Evolutionary conservation across 306 rosid species (phyloP).

Genomic region (Vigna mungo): DNA sequence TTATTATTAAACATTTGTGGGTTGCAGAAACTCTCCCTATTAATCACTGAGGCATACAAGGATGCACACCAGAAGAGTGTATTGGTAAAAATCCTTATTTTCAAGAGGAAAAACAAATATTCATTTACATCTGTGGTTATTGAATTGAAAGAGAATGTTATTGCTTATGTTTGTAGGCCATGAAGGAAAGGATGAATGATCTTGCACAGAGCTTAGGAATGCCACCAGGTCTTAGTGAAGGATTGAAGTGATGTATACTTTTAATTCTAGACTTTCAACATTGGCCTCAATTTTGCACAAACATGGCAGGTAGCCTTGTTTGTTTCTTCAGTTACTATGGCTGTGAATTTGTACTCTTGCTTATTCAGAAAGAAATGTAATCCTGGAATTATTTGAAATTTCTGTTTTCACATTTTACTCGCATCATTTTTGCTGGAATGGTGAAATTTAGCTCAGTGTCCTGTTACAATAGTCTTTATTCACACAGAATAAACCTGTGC

Average conservation of each 20-base stretch:
- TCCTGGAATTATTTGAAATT: constrained; percentile 10
- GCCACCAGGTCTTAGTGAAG: constrained; percentile 60
- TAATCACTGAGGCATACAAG: constrained; percentile 86
- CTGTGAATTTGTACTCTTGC: constrained; percentile 29
- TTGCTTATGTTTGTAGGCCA: constrained; percentile 53
- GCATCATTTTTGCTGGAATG: not conserved
- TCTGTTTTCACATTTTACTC: not conserved
- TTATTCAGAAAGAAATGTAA: constrained; percentile 9
- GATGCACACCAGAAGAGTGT: constrained; percentile 91
- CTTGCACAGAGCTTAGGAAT: constrained; percentile 66
- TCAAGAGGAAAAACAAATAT: constrained; percentile 24
- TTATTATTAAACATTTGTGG: constrained; percentile 9
- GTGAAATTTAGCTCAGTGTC: not conserved
- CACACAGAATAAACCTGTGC: too few species aligned
- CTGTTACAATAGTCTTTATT: not conserved
- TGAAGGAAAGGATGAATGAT: constrained; percentile 65
- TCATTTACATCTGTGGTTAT: constrained; percentile 19
- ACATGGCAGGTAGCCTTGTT: constrained; percentile 43
- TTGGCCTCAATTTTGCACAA: constrained; percentile 56
- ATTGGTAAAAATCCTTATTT: constrained; percentile 50
- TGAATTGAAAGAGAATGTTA: constrained; percentile 26
- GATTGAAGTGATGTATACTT: constrained; percentile 53
- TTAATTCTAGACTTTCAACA: constrained; percentile 29
- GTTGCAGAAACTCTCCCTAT: constrained; percentile 81
- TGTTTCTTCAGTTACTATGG: constrained; percentile 41